A percentile compares a stretch with the other conserved stretches of the same genome.
Evolutionary conservation across 2,329 filamentous ascomycete species (phyloP).

Genomic region (Pseudogymnoascus sp.): DNA sequence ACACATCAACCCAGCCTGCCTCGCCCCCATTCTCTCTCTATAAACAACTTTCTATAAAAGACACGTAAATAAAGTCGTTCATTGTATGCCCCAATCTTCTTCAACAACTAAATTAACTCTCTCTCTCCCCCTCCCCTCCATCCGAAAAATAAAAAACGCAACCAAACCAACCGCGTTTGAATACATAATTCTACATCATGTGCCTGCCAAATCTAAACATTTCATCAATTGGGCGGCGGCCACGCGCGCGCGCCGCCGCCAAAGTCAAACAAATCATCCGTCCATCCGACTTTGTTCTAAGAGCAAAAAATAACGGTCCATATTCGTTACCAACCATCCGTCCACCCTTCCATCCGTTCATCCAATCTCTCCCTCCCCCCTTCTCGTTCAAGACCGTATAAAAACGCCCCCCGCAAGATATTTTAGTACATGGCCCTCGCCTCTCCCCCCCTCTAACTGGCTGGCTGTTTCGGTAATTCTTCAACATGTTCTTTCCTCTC

Average conservation of each 20-base stretch:
- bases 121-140: not conserved
- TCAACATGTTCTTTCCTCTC: not conserved
- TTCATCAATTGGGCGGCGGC: not conserved
- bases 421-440: not conserved
- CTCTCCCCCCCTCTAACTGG: not conserved
- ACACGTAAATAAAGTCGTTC: too few species aligned
- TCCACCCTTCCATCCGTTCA: not conserved
- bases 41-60: too few species aligned
- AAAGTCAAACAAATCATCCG: not conserved
- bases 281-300: not conserved
- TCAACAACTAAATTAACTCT: too few species aligned
- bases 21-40: too few species aligned
- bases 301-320: not conserved
- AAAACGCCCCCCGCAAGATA: not conserved
- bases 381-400: not conserved
- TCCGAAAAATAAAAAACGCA: not conserved
- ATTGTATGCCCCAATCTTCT: too few species aligned
- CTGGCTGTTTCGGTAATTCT: not conserved
- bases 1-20: too few species aligned
- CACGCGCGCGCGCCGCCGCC: not conserved
- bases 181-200: not conserved
- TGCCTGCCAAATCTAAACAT: slow-evolving; percentile 2
- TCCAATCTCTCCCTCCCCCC: not conserved
- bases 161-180: not conserved
- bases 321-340: not conserved